Evolutionary conservation across 352 stramenopile species (phyloP).

Genomic region (Pythium aristosporum): DNA sequence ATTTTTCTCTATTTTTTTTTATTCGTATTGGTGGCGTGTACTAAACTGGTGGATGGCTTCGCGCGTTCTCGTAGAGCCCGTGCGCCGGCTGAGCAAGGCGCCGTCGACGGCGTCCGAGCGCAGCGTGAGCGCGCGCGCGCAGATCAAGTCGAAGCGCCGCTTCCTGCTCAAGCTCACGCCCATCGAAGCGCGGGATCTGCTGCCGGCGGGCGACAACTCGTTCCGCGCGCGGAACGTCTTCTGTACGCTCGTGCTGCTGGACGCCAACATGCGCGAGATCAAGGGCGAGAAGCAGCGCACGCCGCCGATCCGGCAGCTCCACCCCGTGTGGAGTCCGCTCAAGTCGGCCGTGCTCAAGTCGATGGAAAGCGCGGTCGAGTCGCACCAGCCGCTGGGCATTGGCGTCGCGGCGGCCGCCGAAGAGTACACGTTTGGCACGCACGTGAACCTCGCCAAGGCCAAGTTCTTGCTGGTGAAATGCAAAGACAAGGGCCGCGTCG

Average conservation of each 20-base stretch:
- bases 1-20: conserved; percentile 1
- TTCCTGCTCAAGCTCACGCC: conserved; percentile 85
- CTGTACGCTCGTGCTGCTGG: conserved; percentile 82
- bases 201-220: conserved; percentile 55
- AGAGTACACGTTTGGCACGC: conserved; percentile 87
- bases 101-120: conserved; percentile 21
- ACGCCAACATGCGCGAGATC: conserved; percentile 84
- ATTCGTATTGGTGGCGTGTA: conserved; percentile 1
- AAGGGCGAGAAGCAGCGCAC: conserved; percentile 88
- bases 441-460: conserved; percentile 66
- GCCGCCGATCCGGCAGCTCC: conserved; percentile 50
- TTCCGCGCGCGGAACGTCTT: conserved; percentile 63
- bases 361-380: conserved; percentile 75
- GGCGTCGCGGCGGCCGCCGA: conserved; percentile 74
- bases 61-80: conserved; percentile 9
- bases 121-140: conserved; percentile 15
- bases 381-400: conserved; percentile 83
- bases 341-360: conserved; percentile 79
- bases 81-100: conserved; percentile 18
- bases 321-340: conserved; percentile 81
- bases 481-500: conserved; percentile 86
- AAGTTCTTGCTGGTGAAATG: conserved; percentile 87
- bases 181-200: conserved; percentile 74
- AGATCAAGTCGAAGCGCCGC: conserved; percentile 70
- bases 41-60: conserved; percentile 1